Percentiles rank a stretch among this genome's conserved stretches.
These are phyloP conservation scores for Phialophora expanda DNA, from an alignment of 2,329 filamentous ascomycete species.

Conservation along the genomic window DNA sequence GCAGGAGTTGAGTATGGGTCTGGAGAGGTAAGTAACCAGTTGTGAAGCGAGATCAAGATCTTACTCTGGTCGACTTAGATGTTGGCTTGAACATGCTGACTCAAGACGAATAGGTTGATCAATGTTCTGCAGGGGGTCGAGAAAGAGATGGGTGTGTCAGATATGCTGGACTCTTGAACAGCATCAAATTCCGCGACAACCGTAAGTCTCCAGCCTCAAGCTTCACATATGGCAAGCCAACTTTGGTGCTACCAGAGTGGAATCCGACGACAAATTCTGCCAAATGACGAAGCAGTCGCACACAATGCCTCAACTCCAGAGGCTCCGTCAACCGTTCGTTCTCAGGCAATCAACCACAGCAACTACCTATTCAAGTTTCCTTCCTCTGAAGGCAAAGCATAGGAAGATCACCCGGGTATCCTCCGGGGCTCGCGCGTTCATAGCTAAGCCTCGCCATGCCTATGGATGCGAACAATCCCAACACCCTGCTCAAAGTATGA, in stretches of 20 bases:
- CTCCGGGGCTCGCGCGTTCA: background rate
- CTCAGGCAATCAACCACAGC: background rate
- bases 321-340: background rate
- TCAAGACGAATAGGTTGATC: conserved; percentile 15
- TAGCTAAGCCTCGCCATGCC: background rate
- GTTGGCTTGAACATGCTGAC: background rate
- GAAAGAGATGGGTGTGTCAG: background rate
- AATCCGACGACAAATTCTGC: background rate
- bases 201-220: background rate
- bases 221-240: background rate
- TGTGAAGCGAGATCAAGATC: background rate
- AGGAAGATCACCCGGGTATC: background rate
- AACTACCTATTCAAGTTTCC: background rate
- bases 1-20: conserved; percentile 31
- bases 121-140: conserved; percentile 25
- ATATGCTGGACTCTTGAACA: background rate
- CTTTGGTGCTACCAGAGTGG: background rate
- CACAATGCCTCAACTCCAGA: background rate
- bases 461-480: background rate
- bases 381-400: background rate
- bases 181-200: background rate
- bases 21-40: conserved; percentile 28
- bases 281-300: background rate
- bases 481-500: background rate
- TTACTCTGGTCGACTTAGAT: background rate